A percentile compares a stretch with the other conserved stretches of the same genome.
phyloP scores from a whole-genome alignment of 495 filamentous ascomycete genomes.

The Lindgomyces ingoldianus region DNA sequence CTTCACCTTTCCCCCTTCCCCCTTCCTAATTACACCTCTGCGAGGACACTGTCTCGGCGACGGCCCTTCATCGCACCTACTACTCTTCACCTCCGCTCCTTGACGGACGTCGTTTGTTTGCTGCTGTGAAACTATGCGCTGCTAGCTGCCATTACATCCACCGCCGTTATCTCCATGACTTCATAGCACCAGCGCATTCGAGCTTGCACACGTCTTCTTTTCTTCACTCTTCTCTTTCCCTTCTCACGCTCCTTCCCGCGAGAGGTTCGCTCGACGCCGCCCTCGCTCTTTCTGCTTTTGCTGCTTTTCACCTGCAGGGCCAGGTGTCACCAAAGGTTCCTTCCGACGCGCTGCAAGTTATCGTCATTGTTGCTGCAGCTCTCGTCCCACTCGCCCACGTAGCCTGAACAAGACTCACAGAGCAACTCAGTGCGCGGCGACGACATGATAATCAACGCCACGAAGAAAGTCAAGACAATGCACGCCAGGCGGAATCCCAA shows the following conservation, averaged over 20 bases:
- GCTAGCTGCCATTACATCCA: not conserved
- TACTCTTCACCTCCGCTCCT: slow-evolving; percentile 13
- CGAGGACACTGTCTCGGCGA: not conserved
- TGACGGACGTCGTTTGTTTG: slow-evolving; percentile 30
- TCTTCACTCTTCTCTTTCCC: slow-evolving; percentile 36
- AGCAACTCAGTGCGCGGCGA: not conserved
- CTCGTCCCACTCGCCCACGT: not conserved
- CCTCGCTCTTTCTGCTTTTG: slow-evolving; percentile 11
- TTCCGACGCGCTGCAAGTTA: not conserved
- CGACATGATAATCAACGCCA: slow-evolving; percentile 36
- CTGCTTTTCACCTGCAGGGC: slow-evolving; percentile 31
- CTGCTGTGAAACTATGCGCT: slow-evolving; percentile 20
- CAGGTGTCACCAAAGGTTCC: slow-evolving; percentile 23
- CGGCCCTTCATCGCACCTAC: not conserved
- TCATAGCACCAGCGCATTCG: not conserved
- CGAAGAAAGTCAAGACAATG: slow-evolving; percentile 39
- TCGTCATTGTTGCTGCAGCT: slow-evolving; percentile 3
- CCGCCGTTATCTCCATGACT: slow-evolving; percentile 6
- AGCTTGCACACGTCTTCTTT: not conserved
- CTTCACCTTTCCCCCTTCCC: not conserved
- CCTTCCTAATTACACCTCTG: slow-evolving; percentile 10
- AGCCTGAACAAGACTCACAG: not conserved
- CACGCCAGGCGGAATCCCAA: slow-evolving; percentile 44
- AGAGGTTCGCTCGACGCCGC: slow-evolving; percentile 29
- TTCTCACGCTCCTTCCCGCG: slow-evolving; percentile 33